Base-by-base conservation (phyloP, 495 filamentous ascomycete species). In the Chaetomium tenue region DNA sequence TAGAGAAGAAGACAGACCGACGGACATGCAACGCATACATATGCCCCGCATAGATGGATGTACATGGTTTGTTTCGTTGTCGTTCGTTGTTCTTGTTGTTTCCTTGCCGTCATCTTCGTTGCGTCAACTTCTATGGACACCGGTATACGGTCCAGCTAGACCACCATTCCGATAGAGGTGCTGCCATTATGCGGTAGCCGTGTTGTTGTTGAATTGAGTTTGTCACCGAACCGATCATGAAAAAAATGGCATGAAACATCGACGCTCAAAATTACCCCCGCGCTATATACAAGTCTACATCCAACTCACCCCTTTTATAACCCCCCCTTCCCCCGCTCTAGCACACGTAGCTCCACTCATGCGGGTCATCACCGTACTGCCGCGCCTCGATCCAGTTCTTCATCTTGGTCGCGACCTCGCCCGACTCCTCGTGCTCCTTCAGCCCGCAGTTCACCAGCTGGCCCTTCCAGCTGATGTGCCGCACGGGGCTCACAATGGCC, bases 371-470 rank as follows among this genome's bases (percentile, higher is more conserved):
- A 51, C 94, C 94, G 73, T 98, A 97, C 78, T 97, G 92, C 63
- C 93, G 90, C 50, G 81, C 87, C 78, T 97, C 92, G 66, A 98
- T 97, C 94, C 94, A 98, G 68, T 84, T 83, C 87, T 96, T 96
- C 88, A 98, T 91, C 75, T 83, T 82, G 68, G 83, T 79, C 50
- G 94, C 86, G 64, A 97, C 83, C 71, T 91, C 88, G 50, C 94
- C 95, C 9, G 89, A 90, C 77, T 98, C 94, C 75, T 94, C 84
- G 44, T 86, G 78, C 64, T 89, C 85, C 64, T 73, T 82, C 69
- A 96, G 74, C 9, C 90, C 89, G 74, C 93, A 97, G 62, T 89
- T 83, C 2, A 96, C 87, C 70, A 90, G 63, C 71, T 88, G 77
- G 28, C 89, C 91, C 73, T 83, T 85, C 87, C 92, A 98, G 77